Evolutionary conservation across 495 filamentous ascomycete species (phyloP).

Genomic region (Podospora fimiseda): DNA sequence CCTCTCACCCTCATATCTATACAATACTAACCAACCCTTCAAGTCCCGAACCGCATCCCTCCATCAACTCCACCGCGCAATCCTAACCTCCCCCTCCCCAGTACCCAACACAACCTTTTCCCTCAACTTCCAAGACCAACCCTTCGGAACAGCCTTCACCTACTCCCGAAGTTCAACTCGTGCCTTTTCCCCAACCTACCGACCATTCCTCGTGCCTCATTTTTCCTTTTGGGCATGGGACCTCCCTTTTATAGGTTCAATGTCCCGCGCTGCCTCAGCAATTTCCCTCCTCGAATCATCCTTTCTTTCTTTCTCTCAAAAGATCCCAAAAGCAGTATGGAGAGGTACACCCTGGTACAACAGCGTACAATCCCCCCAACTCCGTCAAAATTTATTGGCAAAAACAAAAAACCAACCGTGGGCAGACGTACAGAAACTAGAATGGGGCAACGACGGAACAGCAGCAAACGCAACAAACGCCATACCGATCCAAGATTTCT

Average conservation of each 20-base stretch:
- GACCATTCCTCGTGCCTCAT: slow-evolving; percentile 69
- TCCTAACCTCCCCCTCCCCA: slow-evolving; percentile 43
- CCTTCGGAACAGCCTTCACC: slow-evolving; percentile 31
- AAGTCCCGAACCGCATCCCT: slow-evolving; percentile 37
- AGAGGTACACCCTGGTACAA: slow-evolving; percentile 54
- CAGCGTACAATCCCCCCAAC: slow-evolving; percentile 31
- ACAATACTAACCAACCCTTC: no score
- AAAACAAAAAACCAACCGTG: slow-evolving; percentile 33
- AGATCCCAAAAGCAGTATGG: slow-evolving; percentile 64
- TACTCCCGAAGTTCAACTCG: slow-evolving; percentile 37
- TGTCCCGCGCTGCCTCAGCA: slow-evolving; percentile 44
- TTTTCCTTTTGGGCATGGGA: slow-evolving; percentile 75
- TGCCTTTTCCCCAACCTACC: slow-evolving; percentile 36
- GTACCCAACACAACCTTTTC: slow-evolving; percentile 59
- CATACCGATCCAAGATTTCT: slow-evolving; percentile 44
- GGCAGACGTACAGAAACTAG: slow-evolving; percentile 46
- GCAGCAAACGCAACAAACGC: slow-evolving; percentile 28
- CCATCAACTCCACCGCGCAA: slow-evolving; percentile 44
- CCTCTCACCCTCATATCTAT: no score
- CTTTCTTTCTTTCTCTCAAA: slow-evolving; percentile 35
- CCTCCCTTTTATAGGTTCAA: slow-evolving; percentile 53
- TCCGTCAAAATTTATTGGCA: slow-evolving; percentile 40
- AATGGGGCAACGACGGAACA: slow-evolving; percentile 20
- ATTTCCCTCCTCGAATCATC: slow-evolving; percentile 34
- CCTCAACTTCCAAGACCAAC: slow-evolving; percentile 39